Percentiles rank a stretch among this genome's conserved stretches.
Conservation (phyloP, 192 early-diverging fungal species). For the Lunasporangiospora selenospora region DNA sequence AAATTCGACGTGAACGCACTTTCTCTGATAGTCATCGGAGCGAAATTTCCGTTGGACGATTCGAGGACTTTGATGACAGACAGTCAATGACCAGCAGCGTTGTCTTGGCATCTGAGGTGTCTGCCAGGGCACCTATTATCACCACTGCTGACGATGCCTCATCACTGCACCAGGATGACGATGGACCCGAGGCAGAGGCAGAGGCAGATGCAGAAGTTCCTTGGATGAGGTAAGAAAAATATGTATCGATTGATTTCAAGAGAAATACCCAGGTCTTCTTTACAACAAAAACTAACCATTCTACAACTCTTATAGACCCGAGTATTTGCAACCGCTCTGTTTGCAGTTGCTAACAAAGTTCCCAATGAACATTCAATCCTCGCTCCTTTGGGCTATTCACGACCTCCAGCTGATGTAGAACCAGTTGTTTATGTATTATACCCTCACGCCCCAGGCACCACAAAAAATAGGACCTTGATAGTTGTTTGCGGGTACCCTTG, state of each 20-base stretch:
- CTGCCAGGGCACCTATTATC: conserved; percentile 12
- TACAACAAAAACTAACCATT: neutral
- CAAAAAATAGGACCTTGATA: no score
- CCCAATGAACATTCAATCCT: conserved; percentile 45
- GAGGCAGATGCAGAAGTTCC: conserved; percentile 24
- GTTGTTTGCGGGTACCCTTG: no score
- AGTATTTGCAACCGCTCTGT: conserved; percentile 41
- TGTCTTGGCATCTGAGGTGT: conserved; percentile 20
- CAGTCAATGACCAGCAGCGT: conserved; percentile 42
- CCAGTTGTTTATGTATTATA: conserved; percentile 22
- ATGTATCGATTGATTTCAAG: no score
- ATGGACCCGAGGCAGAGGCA: conserved; percentile 14
- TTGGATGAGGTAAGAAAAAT: conserved; percentile 32
- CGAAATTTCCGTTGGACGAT: conserved; percentile 15
- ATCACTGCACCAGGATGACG: conserved; percentile 8
- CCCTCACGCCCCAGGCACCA: no score
- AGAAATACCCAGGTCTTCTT: neutral
- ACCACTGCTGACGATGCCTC: conserved; percentile 15
- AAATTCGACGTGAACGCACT: conserved; percentile 7
- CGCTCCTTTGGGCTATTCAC: conserved; percentile 45
- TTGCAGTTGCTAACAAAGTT: conserved; percentile 44
- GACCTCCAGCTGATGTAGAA: conserved; percentile 40
- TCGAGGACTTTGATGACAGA: conserved; percentile 36
- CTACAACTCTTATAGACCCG: conserved; percentile 11
- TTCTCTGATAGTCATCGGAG: conserved; percentile 16